Percentiles rank a stretch among this genome's conserved stretches.
Evolutionary conservation across 2,329 filamentous ascomycete genomes (phyloP).

Genomic region (Raffaelea arxii): DNA sequence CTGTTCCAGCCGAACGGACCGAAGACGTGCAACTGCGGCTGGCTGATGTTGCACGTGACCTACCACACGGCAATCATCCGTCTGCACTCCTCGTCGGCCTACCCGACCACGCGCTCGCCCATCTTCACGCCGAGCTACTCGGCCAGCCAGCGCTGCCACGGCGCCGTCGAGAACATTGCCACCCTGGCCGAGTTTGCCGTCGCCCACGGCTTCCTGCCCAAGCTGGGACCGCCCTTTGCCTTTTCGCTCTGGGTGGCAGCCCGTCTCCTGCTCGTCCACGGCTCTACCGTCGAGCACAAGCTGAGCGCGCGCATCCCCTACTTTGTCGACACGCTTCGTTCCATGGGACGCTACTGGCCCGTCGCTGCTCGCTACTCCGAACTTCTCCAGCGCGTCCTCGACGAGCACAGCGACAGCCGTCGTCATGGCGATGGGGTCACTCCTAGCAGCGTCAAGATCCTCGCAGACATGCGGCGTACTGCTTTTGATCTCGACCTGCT

Average conservation of each 20-base stretch:
- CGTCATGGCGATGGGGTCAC: conserved; percentile 64
- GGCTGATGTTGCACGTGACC: conserved; percentile 86
- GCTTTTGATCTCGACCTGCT: conserved; percentile 86
- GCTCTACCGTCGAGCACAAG: conserved; percentile 78
- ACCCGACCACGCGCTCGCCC: conserved; percentile 77
- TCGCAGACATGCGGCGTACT: conserved; percentile 84
- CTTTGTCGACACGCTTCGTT: conserved; percentile 71
- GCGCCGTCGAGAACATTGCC: conserved; percentile 74
- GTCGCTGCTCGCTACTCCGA: conserved; percentile 75
- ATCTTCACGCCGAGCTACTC: conserved; percentile 86
- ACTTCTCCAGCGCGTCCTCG: conserved; percentile 71
- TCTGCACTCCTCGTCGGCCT: conserved; percentile 84
- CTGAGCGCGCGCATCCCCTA: conserved; percentile 70
- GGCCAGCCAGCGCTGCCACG: conserved; percentile 72
- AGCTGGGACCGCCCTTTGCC: conserved; percentile 81
- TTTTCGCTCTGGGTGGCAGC: conserved; percentile 91
- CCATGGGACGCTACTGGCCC: conserved; percentile 77
- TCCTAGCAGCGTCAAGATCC: conserved; percentile 73
- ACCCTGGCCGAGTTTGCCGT: conserved; percentile 71
- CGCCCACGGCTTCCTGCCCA: conserved; percentile 62
- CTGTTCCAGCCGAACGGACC: conserved; percentile 60
- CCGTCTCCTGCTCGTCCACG: conserved; percentile 77
- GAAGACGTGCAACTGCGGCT: conserved; percentile 67
- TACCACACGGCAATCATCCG: conserved; percentile 87
- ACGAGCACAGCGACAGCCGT: conserved; percentile 76